Evolutionary conservation across 345 rosid species (phyloP).

Genomic region (Eucalyptus albens): DNA sequence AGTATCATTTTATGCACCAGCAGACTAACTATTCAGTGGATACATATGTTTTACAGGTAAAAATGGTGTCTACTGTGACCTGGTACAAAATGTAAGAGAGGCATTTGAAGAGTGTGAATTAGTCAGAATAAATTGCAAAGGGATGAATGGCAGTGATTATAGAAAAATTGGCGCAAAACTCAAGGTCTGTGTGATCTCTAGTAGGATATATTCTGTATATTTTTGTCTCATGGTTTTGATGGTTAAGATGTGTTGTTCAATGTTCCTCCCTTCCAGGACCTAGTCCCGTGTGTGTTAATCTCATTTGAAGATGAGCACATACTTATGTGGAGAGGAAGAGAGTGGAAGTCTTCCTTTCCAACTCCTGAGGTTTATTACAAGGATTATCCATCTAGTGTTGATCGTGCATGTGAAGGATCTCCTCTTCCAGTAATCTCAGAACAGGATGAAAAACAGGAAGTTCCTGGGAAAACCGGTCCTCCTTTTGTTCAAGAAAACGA

Average conservation of each 20-base stretch:
- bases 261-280: constrained; percentile 37
- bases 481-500: neutral
- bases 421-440: neutral
- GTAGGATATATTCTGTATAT: neutral
- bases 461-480: neutral
- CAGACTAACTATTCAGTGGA: neutral
- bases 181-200: constrained; percentile 28
- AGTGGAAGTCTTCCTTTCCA: constrained; percentile 49
- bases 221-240: neutral
- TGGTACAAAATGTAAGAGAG: constrained; percentile 55
- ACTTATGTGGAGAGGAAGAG: constrained; percentile 77
- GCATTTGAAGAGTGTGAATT: constrained; percentile 94
- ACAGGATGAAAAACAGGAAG: neutral
- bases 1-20: neutral
- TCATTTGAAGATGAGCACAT: constrained; percentile 75
- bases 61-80: constrained; percentile 74
- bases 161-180: constrained; percentile 87
- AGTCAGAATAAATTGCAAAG: constrained; percentile 72
- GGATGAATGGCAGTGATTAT: constrained; percentile 69
- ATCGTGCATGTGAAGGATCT: neutral
- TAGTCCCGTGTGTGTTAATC: constrained; percentile 77
- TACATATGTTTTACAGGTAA: constrained; percentile 32
- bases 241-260: neutral
- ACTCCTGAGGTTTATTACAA: constrained; percentile 9
- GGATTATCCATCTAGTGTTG: constrained; percentile 2